Conservation (phyloP, 345 rosid species). For the Syzygium grande region DNA sequence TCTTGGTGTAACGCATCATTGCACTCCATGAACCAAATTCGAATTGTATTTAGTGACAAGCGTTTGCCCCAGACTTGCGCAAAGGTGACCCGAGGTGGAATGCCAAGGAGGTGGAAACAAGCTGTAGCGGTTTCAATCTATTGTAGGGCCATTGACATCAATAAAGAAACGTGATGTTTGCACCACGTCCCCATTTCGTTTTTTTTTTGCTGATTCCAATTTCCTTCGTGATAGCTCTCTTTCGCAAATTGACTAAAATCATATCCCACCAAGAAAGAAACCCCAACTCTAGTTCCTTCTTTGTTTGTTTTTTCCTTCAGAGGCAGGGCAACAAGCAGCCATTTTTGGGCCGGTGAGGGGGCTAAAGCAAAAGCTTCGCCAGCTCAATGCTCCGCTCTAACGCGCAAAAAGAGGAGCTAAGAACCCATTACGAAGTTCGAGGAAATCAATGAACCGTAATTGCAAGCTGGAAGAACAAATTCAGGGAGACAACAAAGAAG, state of each 20-base stretch:
- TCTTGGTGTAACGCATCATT: neutral
- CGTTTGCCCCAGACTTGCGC: neutral
- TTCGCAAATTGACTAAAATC: neutral
- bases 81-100: neutral
- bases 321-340: neutral
- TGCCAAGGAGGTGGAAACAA: neutral
- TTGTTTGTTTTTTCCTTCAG: neutral
- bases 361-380: neutral
- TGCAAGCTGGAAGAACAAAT: neutral
- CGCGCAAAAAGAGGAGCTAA: neutral
- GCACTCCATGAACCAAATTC: neutral
- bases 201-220: neutral
- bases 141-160: neutral
- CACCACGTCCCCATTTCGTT: neutral
- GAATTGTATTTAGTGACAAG: neutral
- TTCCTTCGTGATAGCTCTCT: neutral
- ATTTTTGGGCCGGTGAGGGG: neutral
- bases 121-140: neutral
- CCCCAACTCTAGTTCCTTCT: neutral
- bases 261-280: neutral
- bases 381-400: neutral
- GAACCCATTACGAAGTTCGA: neutral
- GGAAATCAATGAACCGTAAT: neutral
- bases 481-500: neutral
- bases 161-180: neutral